A percentile compares a stretch with the other conserved stretches of the same genome.
These are phyloP conservation scores for Fusarium sp. DNA, from an alignment of 2,329 filamentous ascomycete genomes.

Conservation along the genomic window DNA sequence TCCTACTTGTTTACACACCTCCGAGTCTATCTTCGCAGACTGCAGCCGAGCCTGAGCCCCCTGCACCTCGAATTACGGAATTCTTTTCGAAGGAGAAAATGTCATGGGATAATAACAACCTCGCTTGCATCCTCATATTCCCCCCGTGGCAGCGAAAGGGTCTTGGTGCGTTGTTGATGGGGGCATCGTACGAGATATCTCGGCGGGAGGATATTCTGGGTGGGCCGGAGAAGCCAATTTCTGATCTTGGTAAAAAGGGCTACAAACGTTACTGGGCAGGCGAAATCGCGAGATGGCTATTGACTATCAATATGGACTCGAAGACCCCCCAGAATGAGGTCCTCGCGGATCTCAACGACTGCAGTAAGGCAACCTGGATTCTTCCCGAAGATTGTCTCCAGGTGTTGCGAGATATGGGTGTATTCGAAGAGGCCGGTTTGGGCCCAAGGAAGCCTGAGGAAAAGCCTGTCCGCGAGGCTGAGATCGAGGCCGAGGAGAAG, in stretches of 20 bases:
- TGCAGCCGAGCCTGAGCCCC: conserved; percentile 44
- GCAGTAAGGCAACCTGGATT: conserved; percentile 84
- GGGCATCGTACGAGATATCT: conserved; percentile 91
- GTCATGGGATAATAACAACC: conserved; percentile 98
- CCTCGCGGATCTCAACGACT: conserved; percentile 73
- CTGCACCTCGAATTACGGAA: conserved; percentile 71
- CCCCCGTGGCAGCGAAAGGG: conserved; percentile 95
- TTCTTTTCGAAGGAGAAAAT: conserved; percentile 99
- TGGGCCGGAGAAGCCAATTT: conserved; percentile 93
- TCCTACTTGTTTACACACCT: conserved; percentile 73
- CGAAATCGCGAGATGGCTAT: conserved; percentile 78
- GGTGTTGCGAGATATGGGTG: conserved; percentile 81
- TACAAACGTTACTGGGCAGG: conserved; percentile 89
- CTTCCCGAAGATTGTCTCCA: conserved; percentile 82
- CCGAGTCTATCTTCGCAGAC: conserved; percentile 35
- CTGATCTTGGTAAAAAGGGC: conserved; percentile 81
- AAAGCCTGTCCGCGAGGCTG: conserved; percentile 9
- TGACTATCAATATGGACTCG: conserved; percentile 54
- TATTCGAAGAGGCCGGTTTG: conserved; percentile 68
- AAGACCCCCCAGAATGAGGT: conserved; percentile 47
- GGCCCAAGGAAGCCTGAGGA: conserved; percentile 51
- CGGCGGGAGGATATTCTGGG: conserved; percentile 84
- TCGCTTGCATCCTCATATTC: conserved; percentile 95
- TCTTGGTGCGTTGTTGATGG: conserved; percentile 88
- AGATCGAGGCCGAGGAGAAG: conserved; percentile 33